Conservation (phyloP, 208 protist genomes). For the Spironucleus salmonicida region DNA sequence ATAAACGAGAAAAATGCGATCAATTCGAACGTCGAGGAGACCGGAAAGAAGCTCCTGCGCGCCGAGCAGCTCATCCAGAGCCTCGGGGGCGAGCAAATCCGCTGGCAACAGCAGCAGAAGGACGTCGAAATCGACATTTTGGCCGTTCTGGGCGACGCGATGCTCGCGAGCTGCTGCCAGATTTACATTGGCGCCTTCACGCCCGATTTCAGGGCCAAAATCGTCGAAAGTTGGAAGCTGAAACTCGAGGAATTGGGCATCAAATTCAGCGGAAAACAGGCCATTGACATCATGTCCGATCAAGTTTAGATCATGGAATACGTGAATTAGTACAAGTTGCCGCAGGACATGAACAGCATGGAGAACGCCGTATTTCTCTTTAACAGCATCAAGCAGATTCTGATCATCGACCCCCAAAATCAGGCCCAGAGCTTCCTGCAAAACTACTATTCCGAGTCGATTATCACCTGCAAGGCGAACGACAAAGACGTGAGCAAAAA, state of each 20-base stretch:
- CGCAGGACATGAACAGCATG: slow-evolving; percentile 85
- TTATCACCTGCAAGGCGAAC: slow-evolving; percentile 77
- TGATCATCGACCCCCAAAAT: slow-evolving; percentile 96
- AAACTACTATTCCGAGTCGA: slow-evolving; percentile 66
- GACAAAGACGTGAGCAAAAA: slow-evolving; percentile 83
- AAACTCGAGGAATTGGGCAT: slow-evolving; percentile 64
- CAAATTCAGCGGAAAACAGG: slow-evolving; percentile 60
- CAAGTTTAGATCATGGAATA: slow-evolving; percentile 75
- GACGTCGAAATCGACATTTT: too few species aligned
- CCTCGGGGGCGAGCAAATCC: not conserved
- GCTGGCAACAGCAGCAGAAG: too few species aligned
- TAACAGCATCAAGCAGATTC: slow-evolving; percentile 74
- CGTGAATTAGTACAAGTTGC: slow-evolving; percentile 69
- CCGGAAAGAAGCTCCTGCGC: not conserved
- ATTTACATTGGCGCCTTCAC: slow-evolving; percentile 88
- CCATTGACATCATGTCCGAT: slow-evolving; percentile 85
- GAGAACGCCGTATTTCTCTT: slow-evolving; percentile 87
- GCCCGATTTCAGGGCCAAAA: slow-evolving; percentile 72
- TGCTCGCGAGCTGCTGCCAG: slow-evolving; percentile 76
- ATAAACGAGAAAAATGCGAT: not conserved
- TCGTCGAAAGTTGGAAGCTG: slow-evolving; percentile 65
- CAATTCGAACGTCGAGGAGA: not conserved
- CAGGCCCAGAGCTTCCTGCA: slow-evolving; percentile 95
- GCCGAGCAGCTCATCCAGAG: not conserved
- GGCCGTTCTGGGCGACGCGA: slow-evolving; percentile 84